A percentile compares a stretch with the other conserved stretches of the same genome.
Evolutionary conservation across 2,329 filamentous ascomycete species (phyloP).

Genomic region (Colletotrichum kahawae): DNA sequence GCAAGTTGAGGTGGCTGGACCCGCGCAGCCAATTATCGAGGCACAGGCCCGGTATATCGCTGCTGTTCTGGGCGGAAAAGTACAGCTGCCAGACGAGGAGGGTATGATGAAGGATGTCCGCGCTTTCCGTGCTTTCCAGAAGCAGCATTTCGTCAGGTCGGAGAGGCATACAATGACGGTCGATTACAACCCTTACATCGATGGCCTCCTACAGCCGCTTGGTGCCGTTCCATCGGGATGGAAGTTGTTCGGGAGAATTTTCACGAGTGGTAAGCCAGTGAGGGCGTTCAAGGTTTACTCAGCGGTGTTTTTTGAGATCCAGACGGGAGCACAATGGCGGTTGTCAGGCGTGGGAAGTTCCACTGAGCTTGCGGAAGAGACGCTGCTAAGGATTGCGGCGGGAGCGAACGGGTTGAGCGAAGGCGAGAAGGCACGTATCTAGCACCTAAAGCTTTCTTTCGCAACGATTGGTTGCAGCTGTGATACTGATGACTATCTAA

Average conservation of each 20-base stretch:
- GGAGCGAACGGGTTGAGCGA: slow-evolving; percentile 28
- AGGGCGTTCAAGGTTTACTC: slow-evolving; percentile 30
- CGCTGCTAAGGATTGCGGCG: slow-evolving; percentile 31
- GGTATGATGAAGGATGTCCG: slow-evolving; percentile 31
- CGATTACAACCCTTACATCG: slow-evolving; percentile 34
- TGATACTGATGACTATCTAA: background rate
- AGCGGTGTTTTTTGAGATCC: slow-evolving; percentile 39
- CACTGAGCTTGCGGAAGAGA: slow-evolving; percentile 33
- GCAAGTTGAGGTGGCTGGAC: slow-evolving; percentile 34
- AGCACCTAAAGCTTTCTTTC: background rate
- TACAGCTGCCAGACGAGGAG: slow-evolving; percentile 29
- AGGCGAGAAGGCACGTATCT: slow-evolving; percentile 26
- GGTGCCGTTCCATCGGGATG: slow-evolving; percentile 35
- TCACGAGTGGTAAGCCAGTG: slow-evolving; percentile 29
- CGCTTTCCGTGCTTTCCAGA: slow-evolving; percentile 29
- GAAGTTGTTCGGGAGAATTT: slow-evolving; percentile 29
- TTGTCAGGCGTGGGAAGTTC: slow-evolving; percentile 35
- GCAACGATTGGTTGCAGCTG: background rate
- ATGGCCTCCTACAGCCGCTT: slow-evolving; percentile 35
- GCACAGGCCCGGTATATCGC: slow-evolving; percentile 38
- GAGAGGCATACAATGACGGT: slow-evolving; percentile 33
- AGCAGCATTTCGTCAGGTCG: slow-evolving; percentile 32
- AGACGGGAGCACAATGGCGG: slow-evolving; percentile 39
- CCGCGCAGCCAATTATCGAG: slow-evolving; percentile 35
- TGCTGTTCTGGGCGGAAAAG: slow-evolving; percentile 29